Base-by-base conservation (phyloP, 345 rosid species). In the Bruguiera gymnorhiza region DNA sequence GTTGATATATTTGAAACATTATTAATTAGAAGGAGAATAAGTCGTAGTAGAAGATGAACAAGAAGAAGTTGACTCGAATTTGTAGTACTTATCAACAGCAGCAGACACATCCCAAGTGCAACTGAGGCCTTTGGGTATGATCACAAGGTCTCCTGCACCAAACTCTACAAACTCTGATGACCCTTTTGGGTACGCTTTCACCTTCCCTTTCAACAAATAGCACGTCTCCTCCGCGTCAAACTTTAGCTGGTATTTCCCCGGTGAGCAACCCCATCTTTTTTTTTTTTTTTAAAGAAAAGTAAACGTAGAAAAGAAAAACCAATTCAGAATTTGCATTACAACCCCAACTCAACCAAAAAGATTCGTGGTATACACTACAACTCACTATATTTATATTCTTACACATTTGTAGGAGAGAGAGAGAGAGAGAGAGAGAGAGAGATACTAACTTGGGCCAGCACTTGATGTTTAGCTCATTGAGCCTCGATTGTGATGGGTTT, bases 61-160 rank as follows among this genome's bases (percentile, higher is more conserved):
- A 7, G 87, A 61, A 10, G 81, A 62, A 53, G 86, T 61, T 39
- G 87, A 83, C 78, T 83, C 91, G 18, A 93, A 90, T 55, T 87
- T 89, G 85, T 87, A 93, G 72, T 86, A 80, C 81, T 93, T 93
- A 73, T 93, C 97, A 63, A 93, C 89, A 19, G 98, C 86, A 8
- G 87, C 73, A 32, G 91, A 82, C 7, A 93, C 96, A 71, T 91
- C 97, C 98, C 98, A 93, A 68, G 91, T 89, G 79, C 97, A 93
- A 67, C 96, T 87, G 34, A 89, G 85, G 19, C 97, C 98, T 73
- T 86, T 89, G 0, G 96, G 98, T 46, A 93, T 86, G 61, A 69
- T 81, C 39, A 93, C 97, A 36, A 93, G 86, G 87, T 93, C 98
- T 73, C 98, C 98, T 0, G 94, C 94, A 0, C 96, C 96, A 68